Percentiles rank a stretch among this genome's conserved stretches.
Conservation (phyloP, 768 basidiomycete genomes). For the Collybia nuda region DNA sequence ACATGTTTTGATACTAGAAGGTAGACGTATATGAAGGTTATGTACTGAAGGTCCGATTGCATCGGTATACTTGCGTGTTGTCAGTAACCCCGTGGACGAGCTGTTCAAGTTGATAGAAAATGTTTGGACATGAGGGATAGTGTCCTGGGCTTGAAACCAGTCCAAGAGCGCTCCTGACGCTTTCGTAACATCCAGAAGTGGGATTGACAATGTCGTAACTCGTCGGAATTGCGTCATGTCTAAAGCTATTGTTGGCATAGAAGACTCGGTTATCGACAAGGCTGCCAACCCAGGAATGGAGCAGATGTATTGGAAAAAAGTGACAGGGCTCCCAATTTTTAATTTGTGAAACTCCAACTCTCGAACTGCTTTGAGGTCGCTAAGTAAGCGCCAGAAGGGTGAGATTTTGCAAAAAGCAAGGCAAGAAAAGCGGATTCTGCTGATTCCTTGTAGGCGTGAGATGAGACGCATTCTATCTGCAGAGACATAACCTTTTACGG, state of each 20-base stretch:
- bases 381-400: slow-evolving; percentile 24
- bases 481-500: slow-evolving; percentile 11
- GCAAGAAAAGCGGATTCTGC: slow-evolving; percentile 20
- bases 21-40: slow-evolving; percentile 21
- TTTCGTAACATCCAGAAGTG: slow-evolving; percentile 17
- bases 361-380: slow-evolving; percentile 23
- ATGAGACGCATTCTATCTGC: slow-evolving; percentile 10
- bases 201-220: slow-evolving; percentile 15
- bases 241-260: slow-evolving; percentile 10
- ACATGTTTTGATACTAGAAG: slow-evolving; percentile 19
- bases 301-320: slow-evolving; percentile 25
- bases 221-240: slow-evolving; percentile 13
- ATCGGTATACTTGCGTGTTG: slow-evolving; percentile 16
- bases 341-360: slow-evolving; percentile 24
- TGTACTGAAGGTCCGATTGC: slow-evolving; percentile 20
- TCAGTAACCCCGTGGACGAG: slow-evolving; percentile 1
- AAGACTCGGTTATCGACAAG: slow-evolving; percentile 26
- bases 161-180: slow-evolving; percentile 18
- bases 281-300: slow-evolving; percentile 24
- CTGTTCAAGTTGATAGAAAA: slow-evolving; percentile 22
- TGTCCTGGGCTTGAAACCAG: slow-evolving; percentile 25
- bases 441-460: slow-evolving; percentile 10
- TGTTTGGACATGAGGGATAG: slow-evolving; percentile 18
- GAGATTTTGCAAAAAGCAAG: slow-evolving; percentile 25
- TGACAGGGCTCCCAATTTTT: slow-evolving; percentile 17